Percentiles rank a stretch among this genome's conserved stretches.
Conservation (phyloP, 2,329 filamentous ascomycete genomes). For the Eurotiales sp. region DNA sequence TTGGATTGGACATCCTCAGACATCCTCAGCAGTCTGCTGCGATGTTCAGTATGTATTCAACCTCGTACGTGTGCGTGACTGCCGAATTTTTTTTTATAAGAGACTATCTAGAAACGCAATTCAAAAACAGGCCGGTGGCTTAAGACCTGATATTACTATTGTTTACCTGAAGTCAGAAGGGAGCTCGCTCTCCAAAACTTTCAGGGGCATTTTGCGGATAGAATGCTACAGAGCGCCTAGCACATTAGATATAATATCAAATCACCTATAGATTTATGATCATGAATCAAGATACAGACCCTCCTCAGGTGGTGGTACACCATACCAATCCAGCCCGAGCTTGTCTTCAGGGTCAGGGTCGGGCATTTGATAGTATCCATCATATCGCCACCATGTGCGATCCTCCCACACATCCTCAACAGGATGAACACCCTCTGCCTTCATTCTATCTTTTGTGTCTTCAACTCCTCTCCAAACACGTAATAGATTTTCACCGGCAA, state of each 20-base stretch:
- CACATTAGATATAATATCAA: background rate
- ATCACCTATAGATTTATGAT: background rate
- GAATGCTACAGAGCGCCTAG: background rate
- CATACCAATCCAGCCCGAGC: background rate
- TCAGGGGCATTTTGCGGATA: too few species aligned
- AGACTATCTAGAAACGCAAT: too few species aligned
- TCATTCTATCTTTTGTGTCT: background rate
- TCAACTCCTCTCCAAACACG: background rate
- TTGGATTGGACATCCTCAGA: too few species aligned
- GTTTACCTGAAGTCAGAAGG: too few species aligned
- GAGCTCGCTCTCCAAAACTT: too few species aligned
- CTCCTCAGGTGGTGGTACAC: background rate
- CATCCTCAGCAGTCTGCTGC: too few species aligned
- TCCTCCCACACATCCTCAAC: background rate
- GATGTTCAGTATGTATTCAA: too few species aligned
- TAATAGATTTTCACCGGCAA: background rate
- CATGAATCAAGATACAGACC: background rate
- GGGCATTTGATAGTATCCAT: background rate
- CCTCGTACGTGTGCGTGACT: too few species aligned
- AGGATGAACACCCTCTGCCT: background rate
- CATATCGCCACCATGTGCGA: background rate
- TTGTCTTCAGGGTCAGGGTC: background rate
- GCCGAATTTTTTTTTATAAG: too few species aligned
- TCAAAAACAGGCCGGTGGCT: too few species aligned
- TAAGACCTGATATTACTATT: too few species aligned